Conservation (phyloP, 768 basidiomycete genomes). For the Gloeophyllum trabeum region DNA sequence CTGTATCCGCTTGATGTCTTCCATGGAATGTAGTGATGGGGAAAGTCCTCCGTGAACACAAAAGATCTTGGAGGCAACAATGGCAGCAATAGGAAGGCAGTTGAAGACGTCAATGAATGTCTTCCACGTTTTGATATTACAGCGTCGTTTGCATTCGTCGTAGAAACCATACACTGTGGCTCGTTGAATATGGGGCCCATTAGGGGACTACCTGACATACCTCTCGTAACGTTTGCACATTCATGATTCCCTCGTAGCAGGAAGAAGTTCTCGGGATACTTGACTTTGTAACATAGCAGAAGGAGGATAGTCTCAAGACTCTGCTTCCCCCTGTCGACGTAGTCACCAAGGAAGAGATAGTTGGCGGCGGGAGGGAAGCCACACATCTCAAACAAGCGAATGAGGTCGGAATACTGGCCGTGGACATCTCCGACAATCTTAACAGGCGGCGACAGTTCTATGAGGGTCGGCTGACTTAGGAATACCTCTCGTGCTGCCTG, state of each 20-base stretch:
- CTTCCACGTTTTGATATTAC: constrained; percentile 99
- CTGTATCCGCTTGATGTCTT: constrained; percentile 96
- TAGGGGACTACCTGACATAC: constrained; percentile 31
- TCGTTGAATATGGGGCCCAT: constrained; percentile 6
- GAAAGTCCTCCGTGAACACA: constrained; percentile 97
- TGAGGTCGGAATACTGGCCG: constrained; percentile 97
- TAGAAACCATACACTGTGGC: constrained; percentile 93
- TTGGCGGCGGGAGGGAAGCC: constrained; percentile 96
- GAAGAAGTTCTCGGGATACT: constrained; percentile 99
- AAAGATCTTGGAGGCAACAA: constrained; percentile 99
- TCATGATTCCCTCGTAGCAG: constrained; percentile 96
- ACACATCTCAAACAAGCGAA: constrained; percentile 98
- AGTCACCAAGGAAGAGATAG: constrained; percentile 98
- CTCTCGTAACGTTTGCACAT: constrained; percentile 98
- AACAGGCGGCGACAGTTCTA: constrained; percentile 95
- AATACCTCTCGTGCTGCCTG: constrained; percentile 94
- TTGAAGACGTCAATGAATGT: constrained; percentile 99
- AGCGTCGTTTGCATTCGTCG: constrained; percentile 98
- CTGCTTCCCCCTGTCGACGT: constrained; percentile 98
- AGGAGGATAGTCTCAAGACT: constrained; percentile 96
- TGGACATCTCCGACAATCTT: constrained; percentile 99
- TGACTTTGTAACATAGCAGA: constrained; percentile 97
- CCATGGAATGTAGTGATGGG: constrained; percentile 90
- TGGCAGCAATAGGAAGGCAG: constrained; percentile 94
- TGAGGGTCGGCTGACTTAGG: constrained; percentile 89